A percentile compares a stretch with the other conserved stretches of the same genome.
phyloP scores from a whole-genome alignment of 2,329 filamentous ascomycete genomes.

The Penicillium sp. region DNA sequence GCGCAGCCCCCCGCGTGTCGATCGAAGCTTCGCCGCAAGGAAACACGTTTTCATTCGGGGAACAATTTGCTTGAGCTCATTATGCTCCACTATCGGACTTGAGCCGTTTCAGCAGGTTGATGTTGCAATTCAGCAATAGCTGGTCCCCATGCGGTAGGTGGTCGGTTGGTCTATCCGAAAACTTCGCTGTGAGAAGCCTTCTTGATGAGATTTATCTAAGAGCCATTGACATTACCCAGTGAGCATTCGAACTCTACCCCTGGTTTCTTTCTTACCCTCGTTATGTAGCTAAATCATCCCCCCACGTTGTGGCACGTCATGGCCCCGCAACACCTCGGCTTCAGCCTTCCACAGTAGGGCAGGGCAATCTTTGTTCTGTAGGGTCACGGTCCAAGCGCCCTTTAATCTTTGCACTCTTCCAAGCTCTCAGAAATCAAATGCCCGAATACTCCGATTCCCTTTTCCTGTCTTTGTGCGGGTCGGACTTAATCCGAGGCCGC shows the following conservation, averaged over 20 bases:
- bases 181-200: neutral
- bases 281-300: neutral
- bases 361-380: too few species aligned
- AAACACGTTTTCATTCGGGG: neutral
- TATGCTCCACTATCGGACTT: conserved; percentile 2
- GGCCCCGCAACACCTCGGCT: too few species aligned
- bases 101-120: neutral
- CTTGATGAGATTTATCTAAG: neutral
- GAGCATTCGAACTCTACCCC: too few species aligned
- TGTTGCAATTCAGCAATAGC: neutral
- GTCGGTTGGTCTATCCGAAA: neutral
- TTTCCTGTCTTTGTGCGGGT: neutral
- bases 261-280: too few species aligned
- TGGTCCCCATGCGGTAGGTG: neutral
- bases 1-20: conserved; percentile 7
- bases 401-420: too few species aligned
- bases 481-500: neutral
- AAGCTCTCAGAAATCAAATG: too few species aligned
- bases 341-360: too few species aligned
- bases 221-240: neutral
- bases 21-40: conserved; percentile 11
- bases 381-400: too few species aligned
- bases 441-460: neutral
- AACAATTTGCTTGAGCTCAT: neutral
- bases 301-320: too few species aligned